Base-by-base conservation (phyloP, 306 rosid genomes). In the Canavalia ensiformis region DNA sequence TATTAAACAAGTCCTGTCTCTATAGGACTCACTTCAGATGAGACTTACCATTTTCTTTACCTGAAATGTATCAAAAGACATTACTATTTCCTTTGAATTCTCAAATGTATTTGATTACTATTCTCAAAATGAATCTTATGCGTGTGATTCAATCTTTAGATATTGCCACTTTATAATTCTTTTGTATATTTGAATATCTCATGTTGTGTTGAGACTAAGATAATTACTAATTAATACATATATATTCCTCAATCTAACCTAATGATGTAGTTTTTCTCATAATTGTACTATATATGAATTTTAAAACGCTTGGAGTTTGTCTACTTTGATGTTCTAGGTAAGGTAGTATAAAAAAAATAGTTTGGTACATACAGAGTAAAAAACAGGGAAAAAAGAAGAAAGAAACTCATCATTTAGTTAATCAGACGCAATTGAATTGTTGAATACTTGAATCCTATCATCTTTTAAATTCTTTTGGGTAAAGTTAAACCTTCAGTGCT, bases 41-140 rank as follows among this genome's bases (percentile, higher is more conserved):
- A 68, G 55, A 44, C 54, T 8, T 67, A 44, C 1, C 39, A 35
- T 12, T 45, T 68, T 68, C 25, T 45, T 68, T 68, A 8, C 57
- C 74, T 29, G 57, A 68, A 67, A 67, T 42, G 18, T 67, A 25
- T 67, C 29, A 18, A 18, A 18, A 18, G 25, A 18, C 25, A 18
- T 18, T 18, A 18, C 25, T 18, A 18, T 18, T 18, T 18, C 25
- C 25, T 18, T 18, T 18, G 25, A 18, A 18, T 18, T 18, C 25
- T 18, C 25, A 18, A 18, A 18, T 18, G 25, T 60, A 58, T 30
- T n/a, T 59, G 66, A 59, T 59, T 59, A 51, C 57, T 25, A 75
- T 69, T 72, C 65, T 83, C 51, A 41, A 46, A 34, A 11, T 28
- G 44, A 72, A 78, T 83, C 71, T 77, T 52, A 51, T 66, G 87